Conservation (phyloP, 768 basidiomycete species). For the Tricholoma terreum region DNA sequence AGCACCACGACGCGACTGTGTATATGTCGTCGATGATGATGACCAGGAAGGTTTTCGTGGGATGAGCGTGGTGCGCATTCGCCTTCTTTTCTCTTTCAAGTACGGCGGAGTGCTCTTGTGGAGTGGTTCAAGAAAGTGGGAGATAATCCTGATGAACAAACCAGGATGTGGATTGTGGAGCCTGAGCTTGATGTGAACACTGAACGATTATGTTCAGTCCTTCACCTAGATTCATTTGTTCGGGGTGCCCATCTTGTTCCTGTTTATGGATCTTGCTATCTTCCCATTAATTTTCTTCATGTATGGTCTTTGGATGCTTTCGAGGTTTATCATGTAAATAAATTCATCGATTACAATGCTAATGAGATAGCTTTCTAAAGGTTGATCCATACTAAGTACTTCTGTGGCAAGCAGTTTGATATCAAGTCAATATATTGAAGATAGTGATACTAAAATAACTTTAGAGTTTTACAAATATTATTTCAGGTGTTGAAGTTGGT, state of each 20-base stretch:
- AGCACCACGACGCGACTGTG: no score
- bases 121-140: slow-evolving; percentile 21
- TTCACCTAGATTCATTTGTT: background rate
- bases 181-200: background rate
- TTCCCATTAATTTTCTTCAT: background rate
- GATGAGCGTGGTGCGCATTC: slow-evolving; percentile 21
- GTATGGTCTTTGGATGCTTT: background rate
- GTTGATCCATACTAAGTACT: no score
- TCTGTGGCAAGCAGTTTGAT: no score
- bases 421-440: no score
- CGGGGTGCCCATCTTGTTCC: background rate
- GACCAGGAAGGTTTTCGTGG: slow-evolving; percentile 18
- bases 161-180: background rate
- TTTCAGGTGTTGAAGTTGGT: background rate
- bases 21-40: slow-evolving; percentile 15
- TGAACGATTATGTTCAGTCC: background rate
- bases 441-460: background rate
- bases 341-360: background rate
- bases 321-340: background rate
- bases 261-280: background rate
- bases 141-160: background rate
- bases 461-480: background rate
- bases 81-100: slow-evolving; percentile 25
- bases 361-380: background rate
- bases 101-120: slow-evolving; percentile 21